These are phyloP conservation scores for Triticum monococcum DNA, from an alignment of 176 grass and related monocot species.

Conservation along the genomic window DNA sequence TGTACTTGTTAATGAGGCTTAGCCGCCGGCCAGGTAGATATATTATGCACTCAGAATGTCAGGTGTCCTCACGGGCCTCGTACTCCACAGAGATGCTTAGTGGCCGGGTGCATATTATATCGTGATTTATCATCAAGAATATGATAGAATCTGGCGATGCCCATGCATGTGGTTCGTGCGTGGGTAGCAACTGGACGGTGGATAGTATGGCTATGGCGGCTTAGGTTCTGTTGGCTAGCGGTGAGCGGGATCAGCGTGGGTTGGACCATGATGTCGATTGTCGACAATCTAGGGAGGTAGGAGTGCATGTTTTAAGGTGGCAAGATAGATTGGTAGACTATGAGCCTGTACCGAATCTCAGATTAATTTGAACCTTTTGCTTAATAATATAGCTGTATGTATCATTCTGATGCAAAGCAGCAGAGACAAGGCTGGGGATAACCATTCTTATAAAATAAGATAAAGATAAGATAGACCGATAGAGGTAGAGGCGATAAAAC, in stretches of 20 bases:
- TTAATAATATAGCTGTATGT: too few species aligned
- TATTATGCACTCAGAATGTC: not conserved
- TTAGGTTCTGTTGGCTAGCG: not conserved
- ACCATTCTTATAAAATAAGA: too few species aligned
- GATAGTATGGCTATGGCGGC: not conserved
- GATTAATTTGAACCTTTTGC: too few species aligned
- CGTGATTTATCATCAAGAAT: not conserved
- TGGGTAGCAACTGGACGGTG: not conserved
- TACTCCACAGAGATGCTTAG: not conserved
- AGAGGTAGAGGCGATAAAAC: not conserved
- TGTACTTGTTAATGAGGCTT: not conserved
- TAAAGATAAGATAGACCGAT: too few species aligned
- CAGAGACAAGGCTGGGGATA: too few species aligned
- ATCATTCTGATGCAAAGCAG: too few species aligned
- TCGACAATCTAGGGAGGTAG: not conserved
- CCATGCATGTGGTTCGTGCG: not conserved
- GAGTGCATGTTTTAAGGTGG: not conserved
- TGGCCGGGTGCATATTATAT: not conserved
- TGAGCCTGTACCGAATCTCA: too few species aligned
- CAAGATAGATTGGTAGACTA: too few species aligned
- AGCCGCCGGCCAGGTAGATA: not conserved
- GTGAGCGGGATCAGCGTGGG: too few species aligned
- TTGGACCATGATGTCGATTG: not conserved
- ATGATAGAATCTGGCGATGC: not conserved
- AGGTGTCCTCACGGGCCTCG: not conserved